phyloP scores from a whole-genome alignment of 805 yeast species.

The Barnettozyma botsteinii region DNA sequence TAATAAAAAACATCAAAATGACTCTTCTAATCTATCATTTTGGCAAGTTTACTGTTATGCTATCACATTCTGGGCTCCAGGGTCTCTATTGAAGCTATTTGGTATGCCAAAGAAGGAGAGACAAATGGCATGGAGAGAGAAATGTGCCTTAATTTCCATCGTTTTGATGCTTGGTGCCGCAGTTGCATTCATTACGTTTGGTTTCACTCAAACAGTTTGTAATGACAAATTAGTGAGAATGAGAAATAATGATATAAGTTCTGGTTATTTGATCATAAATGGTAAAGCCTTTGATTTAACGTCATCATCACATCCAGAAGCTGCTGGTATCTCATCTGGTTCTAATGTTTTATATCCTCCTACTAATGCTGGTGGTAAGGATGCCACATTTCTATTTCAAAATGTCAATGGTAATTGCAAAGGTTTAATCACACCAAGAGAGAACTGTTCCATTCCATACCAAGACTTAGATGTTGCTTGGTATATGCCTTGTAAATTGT shows the following conservation, averaged over 20 bases:
- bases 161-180: conserved; percentile 68
- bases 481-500: conserved; percentile 91
- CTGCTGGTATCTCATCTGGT: conserved; percentile 67
- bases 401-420: conserved; percentile 90
- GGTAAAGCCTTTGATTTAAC: conserved; percentile 77
- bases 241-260: conserved; percentile 50
- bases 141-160: conserved; percentile 75
- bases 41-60: conserved; percentile 81
- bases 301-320: conserved; percentile 71
- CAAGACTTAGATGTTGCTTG: conserved; percentile 69
- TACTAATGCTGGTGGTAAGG: conserved; percentile 78
- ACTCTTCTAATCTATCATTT: conserved; percentile 29
- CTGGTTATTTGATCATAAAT: conserved; percentile 65
- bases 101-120: conserved; percentile 78
- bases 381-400: conserved; percentile 80
- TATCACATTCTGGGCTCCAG: conserved; percentile 91
- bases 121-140: conserved; percentile 97
- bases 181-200: conserved; percentile 86
- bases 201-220: conserved; percentile 83
- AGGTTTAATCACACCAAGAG: conserved; percentile 65
- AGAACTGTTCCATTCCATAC: conserved; percentile 64
- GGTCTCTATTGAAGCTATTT: conserved; percentile 58
- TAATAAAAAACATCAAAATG: conserved; percentile 2
- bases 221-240: conserved; percentile 40
- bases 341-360: conserved; percentile 81